Base-by-base conservation (phyloP, 2,329 filamentous ascomycete species). In the Colletotrichum viniferum region DNA sequence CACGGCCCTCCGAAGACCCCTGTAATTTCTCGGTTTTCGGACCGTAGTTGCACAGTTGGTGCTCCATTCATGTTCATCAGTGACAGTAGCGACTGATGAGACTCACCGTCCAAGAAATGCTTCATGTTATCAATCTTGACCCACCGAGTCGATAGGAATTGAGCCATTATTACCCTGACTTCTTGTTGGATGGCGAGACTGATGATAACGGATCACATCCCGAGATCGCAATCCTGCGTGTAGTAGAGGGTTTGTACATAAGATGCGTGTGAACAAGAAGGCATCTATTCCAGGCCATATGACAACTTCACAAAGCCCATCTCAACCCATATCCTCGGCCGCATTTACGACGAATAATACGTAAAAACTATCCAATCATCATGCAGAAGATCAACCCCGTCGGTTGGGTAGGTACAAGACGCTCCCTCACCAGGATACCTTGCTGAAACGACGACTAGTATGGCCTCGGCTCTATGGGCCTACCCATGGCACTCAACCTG, bases 401-500 rank as follows among this genome's bases (percentile, higher is more conserved):
- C 13, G 69, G 60, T 5, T 71, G 69, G 69, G 69, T 66, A 14
- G 65, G 69, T 38, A 43, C 8, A 48, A 30, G 13, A 21, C n/a
- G n/a, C 9, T 55, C n/a, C 5, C 64, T 34, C 32, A 5, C 10
- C 6, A 18, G 26, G 32, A 56, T 30, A 1, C 14, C 4, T 13
- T 36, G 32, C 24, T 55, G 26, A 58, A 34, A 14, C 24, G 13
- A 21, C 5, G 21, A 13, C 24, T 21, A 71, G 69, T 71, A 66
- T 32, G 88, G 88, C 8, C 84, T 90, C 1, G 88, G 88, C 4
- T 90, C 87, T 3, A 90, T 90, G 88, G 88, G 88, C 4, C 80
- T 84, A 1, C 82, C 81, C 5, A 90, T 90, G 88, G 86, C 88
- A 2, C 81, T 80, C 14, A 90, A 90, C 74, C 82, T 90, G 0